These are phyloP conservation scores for Aquanectria penicillioides DNA, from an alignment of 2,329 filamentous ascomycete genomes.

Conservation along the genomic window DNA sequence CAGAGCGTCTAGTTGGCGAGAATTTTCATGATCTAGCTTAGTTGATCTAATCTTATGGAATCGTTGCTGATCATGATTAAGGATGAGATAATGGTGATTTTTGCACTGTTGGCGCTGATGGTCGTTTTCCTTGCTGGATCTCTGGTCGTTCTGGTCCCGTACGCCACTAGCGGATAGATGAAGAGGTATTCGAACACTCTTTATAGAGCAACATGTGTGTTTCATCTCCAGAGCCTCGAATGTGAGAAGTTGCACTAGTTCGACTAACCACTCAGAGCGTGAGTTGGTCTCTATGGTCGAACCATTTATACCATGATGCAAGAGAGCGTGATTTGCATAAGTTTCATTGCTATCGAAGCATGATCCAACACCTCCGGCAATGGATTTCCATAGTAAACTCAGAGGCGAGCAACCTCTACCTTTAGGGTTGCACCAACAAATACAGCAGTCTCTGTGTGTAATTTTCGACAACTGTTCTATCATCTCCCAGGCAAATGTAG, in stretches of 20 bases:
- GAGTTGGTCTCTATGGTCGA: not conserved
- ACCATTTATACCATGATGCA: too few species aligned
- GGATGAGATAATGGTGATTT: not conserved
- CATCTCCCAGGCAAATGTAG: not conserved
- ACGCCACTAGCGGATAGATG: too few species aligned
- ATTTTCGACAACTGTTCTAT: not conserved
- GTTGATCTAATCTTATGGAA: not conserved
- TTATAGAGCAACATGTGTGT: constrained; percentile 1
- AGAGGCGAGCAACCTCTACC: not conserved
- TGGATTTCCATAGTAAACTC: not conserved
- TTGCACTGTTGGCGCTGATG: not conserved
- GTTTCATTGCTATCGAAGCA: too few species aligned
- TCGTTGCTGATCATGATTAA: not conserved
- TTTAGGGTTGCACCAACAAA: not conserved
- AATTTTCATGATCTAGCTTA: not conserved
- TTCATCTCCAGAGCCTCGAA: constrained; percentile 5
- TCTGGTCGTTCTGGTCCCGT: not conserved
- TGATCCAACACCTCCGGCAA: not conserved
- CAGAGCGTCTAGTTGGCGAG: not conserved
- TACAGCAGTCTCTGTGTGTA: not conserved
- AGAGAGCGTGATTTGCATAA: not conserved
- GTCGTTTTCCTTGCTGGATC: not conserved
- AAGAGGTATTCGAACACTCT: too few species aligned
- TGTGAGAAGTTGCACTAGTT: not conserved
- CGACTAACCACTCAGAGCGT: not conserved